phyloP scores from a whole-genome alignment of 1,284 basidiomycete genomes.

The Ceratobasidium sp. region DNA sequence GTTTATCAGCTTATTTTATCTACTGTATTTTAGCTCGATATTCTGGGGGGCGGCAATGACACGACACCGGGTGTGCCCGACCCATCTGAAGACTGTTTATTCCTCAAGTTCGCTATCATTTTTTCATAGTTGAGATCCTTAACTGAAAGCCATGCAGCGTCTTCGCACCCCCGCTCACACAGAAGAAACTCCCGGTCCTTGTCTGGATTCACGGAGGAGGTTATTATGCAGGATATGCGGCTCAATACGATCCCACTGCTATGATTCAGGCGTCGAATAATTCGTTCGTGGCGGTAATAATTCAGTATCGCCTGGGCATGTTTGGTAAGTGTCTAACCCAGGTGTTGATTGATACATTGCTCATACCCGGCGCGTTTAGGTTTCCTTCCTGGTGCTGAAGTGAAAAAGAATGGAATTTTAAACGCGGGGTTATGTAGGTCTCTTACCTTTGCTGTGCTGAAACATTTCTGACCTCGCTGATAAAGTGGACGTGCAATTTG shows the following conservation, averaged over 20 bases:
- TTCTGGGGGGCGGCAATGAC: not conserved
- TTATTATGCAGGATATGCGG: conserved; percentile 24
- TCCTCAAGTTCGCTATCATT: conserved; percentile 17
- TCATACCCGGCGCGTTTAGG: not conserved
- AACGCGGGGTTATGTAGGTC: conserved; percentile 33
- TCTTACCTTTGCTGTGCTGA: not conserved
- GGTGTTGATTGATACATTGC: not conserved
- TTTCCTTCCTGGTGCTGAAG: conserved; percentile 10
- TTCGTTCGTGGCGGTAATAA: conserved; percentile 31
- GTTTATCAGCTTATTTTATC: not conserved
- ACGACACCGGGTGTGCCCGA: conserved; percentile 28
- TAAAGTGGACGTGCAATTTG: conserved; percentile 33
- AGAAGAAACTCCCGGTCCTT: conserved; percentile 33
- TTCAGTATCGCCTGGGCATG: conserved; percentile 37
- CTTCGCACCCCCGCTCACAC: conserved; percentile 7
- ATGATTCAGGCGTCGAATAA: conserved; percentile 25
- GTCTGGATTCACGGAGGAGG: conserved; percentile 28
- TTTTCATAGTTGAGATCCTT: not conserved
- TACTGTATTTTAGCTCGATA: not conserved
- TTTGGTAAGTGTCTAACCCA: conserved; percentile 9
- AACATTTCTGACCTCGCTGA: not conserved
- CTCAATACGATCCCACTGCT: conserved; percentile 16
- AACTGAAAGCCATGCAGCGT: not conserved
- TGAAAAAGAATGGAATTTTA: conserved; percentile 26
- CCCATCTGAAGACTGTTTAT: conserved; percentile 32